phyloP scores from a whole-genome alignment of 2,329 filamentous ascomycete species.

The Botryotinia globosa region DNA sequence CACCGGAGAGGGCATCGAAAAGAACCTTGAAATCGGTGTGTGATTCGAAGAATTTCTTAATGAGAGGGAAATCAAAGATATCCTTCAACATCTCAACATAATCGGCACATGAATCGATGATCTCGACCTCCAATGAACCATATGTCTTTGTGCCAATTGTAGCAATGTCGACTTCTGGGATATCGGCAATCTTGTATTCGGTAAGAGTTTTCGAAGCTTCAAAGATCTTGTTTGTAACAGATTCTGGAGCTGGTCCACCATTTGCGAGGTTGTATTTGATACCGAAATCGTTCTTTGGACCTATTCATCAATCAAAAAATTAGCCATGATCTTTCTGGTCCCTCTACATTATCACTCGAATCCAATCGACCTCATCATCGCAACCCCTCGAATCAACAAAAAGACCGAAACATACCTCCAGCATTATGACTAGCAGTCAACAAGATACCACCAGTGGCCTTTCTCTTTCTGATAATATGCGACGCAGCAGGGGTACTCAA shows the following conservation, averaged over 20 bases:
- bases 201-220: conserved; percentile 84
- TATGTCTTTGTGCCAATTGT: conserved; percentile 82
- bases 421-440: conserved; percentile 98
- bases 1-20: conserved; percentile 90
- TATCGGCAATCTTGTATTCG: conserved; percentile 87
- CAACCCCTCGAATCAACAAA: not conserved
- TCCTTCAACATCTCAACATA: conserved; percentile 95
- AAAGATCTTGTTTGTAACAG: conserved; percentile 97
- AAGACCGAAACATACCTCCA: conserved; percentile 61
- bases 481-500: conserved; percentile 94
- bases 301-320: conserved; percentile 45
- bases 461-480: conserved; percentile 90
- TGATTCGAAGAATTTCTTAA: conserved; percentile 85
- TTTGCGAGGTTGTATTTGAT: conserved; percentile 99
- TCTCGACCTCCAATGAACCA: conserved; percentile 85
- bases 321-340: not conserved
- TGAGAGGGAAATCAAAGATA: conserved; percentile 96
- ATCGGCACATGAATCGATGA: conserved; percentile 89
- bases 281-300: conserved; percentile 91
- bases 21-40: conserved; percentile 95
- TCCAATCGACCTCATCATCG: not conserved
- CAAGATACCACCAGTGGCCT: conserved; percentile 94
- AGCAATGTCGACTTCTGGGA: conserved; percentile 80
- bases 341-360: not conserved
- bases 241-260: conserved; percentile 91